Evolutionary conservation across 768 basidiomycete genomes (phyloP).

Genomic region (Russula griseocarnosa): DNA sequence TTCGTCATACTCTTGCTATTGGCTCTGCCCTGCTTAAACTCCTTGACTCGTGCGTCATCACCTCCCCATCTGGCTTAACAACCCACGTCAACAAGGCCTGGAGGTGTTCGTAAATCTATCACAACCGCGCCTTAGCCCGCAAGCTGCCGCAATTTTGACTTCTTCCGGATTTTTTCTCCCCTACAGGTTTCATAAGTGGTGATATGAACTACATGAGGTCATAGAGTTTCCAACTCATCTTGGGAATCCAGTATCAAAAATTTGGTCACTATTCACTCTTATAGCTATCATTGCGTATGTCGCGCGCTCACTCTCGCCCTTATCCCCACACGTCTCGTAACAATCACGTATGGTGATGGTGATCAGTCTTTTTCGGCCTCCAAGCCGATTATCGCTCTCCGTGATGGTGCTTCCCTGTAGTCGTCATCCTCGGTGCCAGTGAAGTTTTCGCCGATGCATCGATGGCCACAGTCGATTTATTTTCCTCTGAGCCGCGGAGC

Average conservation of each 20-base stretch:
- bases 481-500: slow-evolving; percentile 9
- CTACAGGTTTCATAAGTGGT: slow-evolving; percentile 10
- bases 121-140: background rate
- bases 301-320: slow-evolving; percentile 1
- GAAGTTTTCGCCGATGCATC: background rate
- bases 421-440: slow-evolving; percentile 4
- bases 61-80: slow-evolving; percentile 20
- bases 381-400: slow-evolving; percentile 12
- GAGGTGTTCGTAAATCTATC: slow-evolving; percentile 16
- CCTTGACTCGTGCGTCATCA: slow-evolving; percentile 17
- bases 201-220: slow-evolving; percentile 19
- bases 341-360: slow-evolving; percentile 12
- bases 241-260: slow-evolving; percentile 10
- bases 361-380: background rate
- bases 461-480: background rate
- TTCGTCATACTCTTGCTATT: slow-evolving; percentile 16
- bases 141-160: slow-evolving; percentile 14
- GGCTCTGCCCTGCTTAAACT: slow-evolving; percentile 17
- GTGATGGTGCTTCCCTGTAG: slow-evolving; percentile 2
- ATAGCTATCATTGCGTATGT: slow-evolving; percentile 10
- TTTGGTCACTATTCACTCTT: slow-evolving; percentile 10
- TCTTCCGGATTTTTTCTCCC: slow-evolving; percentile 9
- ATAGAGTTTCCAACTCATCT: slow-evolving; percentile 16
- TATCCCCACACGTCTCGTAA: background rate
- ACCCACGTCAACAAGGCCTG: slow-evolving; percentile 17